Evolutionary conservation across 1,139 yeast genomes (phyloP).

Genomic region (Protomyces arabidopsidicola): DNA sequence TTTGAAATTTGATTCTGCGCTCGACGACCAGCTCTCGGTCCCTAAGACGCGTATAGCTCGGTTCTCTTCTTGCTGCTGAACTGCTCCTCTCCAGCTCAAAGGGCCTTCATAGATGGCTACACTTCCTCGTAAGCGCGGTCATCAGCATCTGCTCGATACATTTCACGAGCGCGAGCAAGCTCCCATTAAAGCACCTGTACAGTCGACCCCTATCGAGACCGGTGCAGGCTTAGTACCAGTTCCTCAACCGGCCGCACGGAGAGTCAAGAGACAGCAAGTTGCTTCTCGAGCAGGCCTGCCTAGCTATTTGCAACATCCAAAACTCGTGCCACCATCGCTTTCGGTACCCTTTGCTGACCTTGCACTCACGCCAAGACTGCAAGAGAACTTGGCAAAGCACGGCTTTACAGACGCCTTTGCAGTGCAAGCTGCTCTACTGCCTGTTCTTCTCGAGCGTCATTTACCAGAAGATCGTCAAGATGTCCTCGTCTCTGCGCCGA

Average conservation of each 20-base stretch:
- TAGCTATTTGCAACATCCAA: slow-evolving; percentile 66
- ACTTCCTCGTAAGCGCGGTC: not conserved
- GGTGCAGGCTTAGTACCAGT: slow-evolving; percentile 59
- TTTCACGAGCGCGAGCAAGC: not conserved
- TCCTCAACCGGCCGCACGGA: slow-evolving; percentile 68
- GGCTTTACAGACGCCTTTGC: slow-evolving; percentile 63
- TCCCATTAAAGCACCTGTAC: not conserved
- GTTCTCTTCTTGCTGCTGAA: too few species aligned
- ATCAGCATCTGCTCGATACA: not conserved
- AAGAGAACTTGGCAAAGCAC: slow-evolving; percentile 47
- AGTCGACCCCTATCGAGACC: slow-evolving; percentile 25
- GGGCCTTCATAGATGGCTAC: not conserved
- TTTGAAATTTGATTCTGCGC: not conserved
- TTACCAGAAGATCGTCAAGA: slow-evolving; percentile 50
- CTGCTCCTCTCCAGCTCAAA: too few species aligned
- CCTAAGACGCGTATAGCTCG: too few species aligned
- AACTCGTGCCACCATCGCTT: slow-evolving; percentile 44
- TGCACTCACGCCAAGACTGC: slow-evolving; percentile 42
- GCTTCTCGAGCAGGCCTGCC: slow-evolving; percentile 35
- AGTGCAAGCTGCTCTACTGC: slow-evolving; percentile 66
- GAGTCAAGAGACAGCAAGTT: slow-evolving; percentile 41
- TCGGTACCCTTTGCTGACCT: slow-evolving; percentile 37
- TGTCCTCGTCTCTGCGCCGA: slow-evolving; percentile 81
- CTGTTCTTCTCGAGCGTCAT: slow-evolving; percentile 52
- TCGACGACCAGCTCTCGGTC: too few species aligned